A percentile compares a stretch with the other conserved stretches of the same genome.
Conservation (phyloP, 2,329 filamentous ascomycete species). For the Colletotrichum sp. region DNA sequence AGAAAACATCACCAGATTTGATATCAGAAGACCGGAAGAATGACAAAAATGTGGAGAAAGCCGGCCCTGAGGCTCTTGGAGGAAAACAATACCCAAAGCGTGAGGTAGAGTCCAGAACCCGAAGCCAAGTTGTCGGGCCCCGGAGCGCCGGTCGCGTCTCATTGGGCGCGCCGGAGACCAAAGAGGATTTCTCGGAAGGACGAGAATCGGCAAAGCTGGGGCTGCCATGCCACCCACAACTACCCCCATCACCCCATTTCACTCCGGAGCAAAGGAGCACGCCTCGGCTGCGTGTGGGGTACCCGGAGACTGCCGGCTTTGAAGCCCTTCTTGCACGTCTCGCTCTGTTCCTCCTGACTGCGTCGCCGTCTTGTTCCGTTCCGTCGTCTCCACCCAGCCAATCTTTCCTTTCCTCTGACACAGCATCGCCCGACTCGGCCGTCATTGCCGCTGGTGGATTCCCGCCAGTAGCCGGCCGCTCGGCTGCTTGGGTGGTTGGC, state of each 20-base stretch:
- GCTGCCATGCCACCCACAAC: neutral
- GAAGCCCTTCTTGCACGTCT: neutral
- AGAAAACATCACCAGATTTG: conserved; percentile 4
- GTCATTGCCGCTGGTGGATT: neutral
- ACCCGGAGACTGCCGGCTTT: neutral
- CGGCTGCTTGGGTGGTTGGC: neutral
- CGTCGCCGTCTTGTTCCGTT: neutral
- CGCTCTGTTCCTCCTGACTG: neutral
- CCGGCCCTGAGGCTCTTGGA: conserved; percentile 10
- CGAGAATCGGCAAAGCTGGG: conserved; percentile 19
- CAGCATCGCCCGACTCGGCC: neutral
- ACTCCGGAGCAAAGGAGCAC: neutral
- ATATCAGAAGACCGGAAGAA: neutral
- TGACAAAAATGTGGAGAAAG: neutral
- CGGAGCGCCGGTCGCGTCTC: conserved; percentile 3
- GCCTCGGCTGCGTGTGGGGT: neutral
- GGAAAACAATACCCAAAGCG: neutral
- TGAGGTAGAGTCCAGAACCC: neutral
- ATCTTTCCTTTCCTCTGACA: neutral
- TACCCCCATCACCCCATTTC: neutral
- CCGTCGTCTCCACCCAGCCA: neutral
- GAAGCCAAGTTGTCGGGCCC: conserved; percentile 11
- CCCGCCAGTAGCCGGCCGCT: neutral
- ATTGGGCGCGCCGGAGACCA: conserved; percentile 2
- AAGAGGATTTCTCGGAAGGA: conserved; percentile 23